Evolutionary conservation across 805 yeast species (phyloP), one percentile per base, ranked within the genome.

Genomic region (Kuraishia hungarica): DNA sequence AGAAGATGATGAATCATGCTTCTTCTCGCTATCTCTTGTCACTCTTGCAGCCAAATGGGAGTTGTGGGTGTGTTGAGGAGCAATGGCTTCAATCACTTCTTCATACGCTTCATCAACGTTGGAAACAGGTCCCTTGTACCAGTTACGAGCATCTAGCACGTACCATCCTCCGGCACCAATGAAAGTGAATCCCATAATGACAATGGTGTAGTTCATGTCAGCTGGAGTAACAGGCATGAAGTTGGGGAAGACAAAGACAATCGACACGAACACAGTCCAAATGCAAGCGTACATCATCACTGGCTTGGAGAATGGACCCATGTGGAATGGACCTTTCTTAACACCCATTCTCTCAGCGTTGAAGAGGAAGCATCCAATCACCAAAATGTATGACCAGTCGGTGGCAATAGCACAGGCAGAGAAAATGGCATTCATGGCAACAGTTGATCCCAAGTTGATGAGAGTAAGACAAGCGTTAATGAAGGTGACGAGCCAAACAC

Each of bases 121-220:
- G 55, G 76, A 66, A 58, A 75, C 72, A 10, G 85, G 85, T 55
- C 86, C 86, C 51, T 62, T 64, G 69, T 80, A 81, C 82, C 83
- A 79, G 56, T 77, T 78, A 57, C 65, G 74, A 49, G 84, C 86
- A 61, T 72, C 80, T 7, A 76, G 60, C 13, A 65, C 56, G 62
- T 71, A 82, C 79, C 82, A 82, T 11, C 68, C 65, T 54, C 73
- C 70, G 50, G 74, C 67, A 39, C 60, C 64, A 51, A 72, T 59
- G 54, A 71, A 54, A 66, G 69, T 67, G 67, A 67, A 56, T 61
- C 70, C 83, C 71, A 80, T 51, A 53, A 81, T 76, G 17, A 76
- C 82, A 58, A 72, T 70, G 5, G 84, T 79, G 64, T 81, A 81
- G 65, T 81, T 81, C 85, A 81, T 80, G 52, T 77, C 63, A 39